Conservation (phyloP, 1,284 basidiomycete genomes). For the Neotropicomus parvogracilis region DNA sequence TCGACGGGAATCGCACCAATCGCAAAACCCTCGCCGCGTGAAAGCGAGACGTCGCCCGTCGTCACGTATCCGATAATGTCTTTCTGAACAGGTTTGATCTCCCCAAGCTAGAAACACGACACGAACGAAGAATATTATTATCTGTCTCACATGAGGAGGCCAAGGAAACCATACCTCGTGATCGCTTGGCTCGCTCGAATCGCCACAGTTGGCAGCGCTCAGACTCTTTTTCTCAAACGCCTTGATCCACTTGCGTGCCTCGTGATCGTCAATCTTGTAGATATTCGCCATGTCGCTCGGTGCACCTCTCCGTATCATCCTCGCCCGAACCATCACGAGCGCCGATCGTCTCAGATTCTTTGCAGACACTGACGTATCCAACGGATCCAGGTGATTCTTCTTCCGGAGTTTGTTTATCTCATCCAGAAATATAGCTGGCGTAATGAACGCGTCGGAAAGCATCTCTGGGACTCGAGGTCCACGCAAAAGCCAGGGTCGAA, state of each 20-base stretch:
- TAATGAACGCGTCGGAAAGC: constrained; percentile 44
- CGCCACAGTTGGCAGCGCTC: constrained; percentile 26
- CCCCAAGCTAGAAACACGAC: constrained; percentile 41
- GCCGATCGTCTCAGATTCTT: constrained; percentile 53
- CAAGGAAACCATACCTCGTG: constrained; percentile 17
- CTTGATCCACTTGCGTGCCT: constrained; percentile 26
- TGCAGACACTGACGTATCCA: constrained; percentile 36
- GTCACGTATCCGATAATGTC: constrained; percentile 76
- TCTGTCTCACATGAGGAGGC: background rate
- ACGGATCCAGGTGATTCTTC: constrained; percentile 46
- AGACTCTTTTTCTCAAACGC: constrained; percentile 22
- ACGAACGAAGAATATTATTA: background rate
- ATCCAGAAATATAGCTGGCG: constrained; percentile 42
- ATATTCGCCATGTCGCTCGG: constrained; percentile 73
- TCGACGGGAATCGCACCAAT: constrained; percentile 66
- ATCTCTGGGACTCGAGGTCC: constrained; percentile 47
- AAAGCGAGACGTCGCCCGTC: constrained; percentile 75
- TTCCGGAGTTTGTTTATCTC: constrained; percentile 58
- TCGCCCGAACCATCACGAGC: constrained; percentile 61
- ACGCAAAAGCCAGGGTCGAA: constrained; percentile 63
- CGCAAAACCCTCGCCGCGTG: constrained; percentile 69
- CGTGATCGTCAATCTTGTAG: constrained; percentile 50
- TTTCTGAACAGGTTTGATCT: constrained; percentile 37
- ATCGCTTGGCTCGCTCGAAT: constrained; percentile 44
- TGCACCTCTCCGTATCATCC: constrained; percentile 62